phyloP scores from a whole-genome alignment of 1,284 basidiomycete genomes.

The Cutaneotrichosporon daszewskae region DNA sequence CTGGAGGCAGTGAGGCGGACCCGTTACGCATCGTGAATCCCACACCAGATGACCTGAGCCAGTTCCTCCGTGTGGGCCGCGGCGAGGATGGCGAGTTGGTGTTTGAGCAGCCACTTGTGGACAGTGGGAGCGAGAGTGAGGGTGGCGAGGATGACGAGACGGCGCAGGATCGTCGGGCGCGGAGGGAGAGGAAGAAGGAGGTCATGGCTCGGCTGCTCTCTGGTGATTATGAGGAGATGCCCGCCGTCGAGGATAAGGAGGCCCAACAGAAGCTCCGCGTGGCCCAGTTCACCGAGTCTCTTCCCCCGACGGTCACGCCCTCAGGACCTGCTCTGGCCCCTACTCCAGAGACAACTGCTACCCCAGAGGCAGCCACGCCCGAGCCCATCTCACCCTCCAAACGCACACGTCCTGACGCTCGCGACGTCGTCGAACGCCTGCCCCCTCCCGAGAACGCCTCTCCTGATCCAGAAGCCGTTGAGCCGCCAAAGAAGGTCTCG shows the following conservation, averaged over 20 bases:
- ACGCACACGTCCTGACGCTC: neutral
- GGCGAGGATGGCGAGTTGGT: conserved; percentile 45
- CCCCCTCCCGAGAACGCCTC: neutral
- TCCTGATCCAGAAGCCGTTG: neutral
- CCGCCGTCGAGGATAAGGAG: neutral
- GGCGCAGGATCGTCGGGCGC: conserved; percentile 11
- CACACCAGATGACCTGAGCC: conserved; percentile 35
- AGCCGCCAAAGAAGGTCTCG: conserved; percentile 34
- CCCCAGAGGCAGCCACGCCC: neutral
- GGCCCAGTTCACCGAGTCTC: conserved; percentile 1
- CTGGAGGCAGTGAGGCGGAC: conserved; percentile 13
- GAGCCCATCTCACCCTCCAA: neutral
- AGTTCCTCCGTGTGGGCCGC: conserved; percentile 41
- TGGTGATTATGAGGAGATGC: conserved; percentile 18
- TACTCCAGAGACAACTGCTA: neutral
- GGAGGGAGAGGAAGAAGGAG: conserved; percentile 7
- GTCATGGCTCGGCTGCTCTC: conserved; percentile 12
- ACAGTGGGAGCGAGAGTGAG: conserved; percentile 12
- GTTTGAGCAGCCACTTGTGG: conserved; percentile 28
- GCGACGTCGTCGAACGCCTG: conserved; percentile 3
- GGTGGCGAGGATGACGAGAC: conserved; percentile 26
- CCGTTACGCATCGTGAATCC: conserved; percentile 37
- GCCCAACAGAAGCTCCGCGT: neutral
- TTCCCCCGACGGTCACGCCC: conserved; percentile 5
- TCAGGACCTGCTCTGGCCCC: too few species aligned